These are phyloP conservation scores for Talaromyces sp. DNA, from an alignment of 2,329 filamentous ascomycete species.

Conservation along the genomic window DNA sequence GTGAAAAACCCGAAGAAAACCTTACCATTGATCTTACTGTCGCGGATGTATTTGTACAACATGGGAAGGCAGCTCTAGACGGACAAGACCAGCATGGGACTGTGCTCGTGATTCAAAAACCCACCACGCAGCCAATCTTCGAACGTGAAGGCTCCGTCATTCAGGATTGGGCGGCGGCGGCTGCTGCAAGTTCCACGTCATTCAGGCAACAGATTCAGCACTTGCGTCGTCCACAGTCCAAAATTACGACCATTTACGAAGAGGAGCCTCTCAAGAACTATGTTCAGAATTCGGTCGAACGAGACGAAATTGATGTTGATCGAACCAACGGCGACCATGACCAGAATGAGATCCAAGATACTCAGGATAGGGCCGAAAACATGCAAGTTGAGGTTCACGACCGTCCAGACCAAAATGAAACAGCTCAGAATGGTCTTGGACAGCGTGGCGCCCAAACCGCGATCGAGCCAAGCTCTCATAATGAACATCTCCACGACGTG, in stretches of 20 bases:
- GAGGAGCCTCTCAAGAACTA: conserved; percentile 7
- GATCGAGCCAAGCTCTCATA: too few species aligned
- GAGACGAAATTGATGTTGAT: neutral
- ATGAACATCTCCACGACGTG: conserved; percentile 14
- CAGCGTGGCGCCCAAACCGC: too few species aligned
- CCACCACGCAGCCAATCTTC: conserved; percentile 19
- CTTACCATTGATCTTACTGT: conserved; percentile 32
- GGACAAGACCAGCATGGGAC: conserved; percentile 32
- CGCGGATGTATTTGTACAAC: conserved; percentile 36
- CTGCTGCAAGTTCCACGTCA: conserved; percentile 16
- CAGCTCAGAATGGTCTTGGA: too few species aligned
- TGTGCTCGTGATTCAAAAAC: conserved; percentile 32
- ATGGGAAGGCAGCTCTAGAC: conserved; percentile 30
- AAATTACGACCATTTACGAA: conserved; percentile 20
- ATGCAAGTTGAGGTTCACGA: neutral
- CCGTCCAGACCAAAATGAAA: too few species aligned
- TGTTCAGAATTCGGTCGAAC: neutral
- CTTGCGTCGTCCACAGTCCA: conserved; percentile 2
- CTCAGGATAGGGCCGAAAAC: neutral
- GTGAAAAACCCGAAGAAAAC: conserved; percentile 28
- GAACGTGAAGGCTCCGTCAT: conserved; percentile 31
- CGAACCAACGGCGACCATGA: neutral
- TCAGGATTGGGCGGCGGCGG: conserved; percentile 32
- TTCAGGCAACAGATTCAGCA: neutral
- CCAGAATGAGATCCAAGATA: neutral